These are phyloP conservation scores for Phytophthora quininea DNA, from an alignment of 352 stramenopile genomes.

Conservation along the genomic window DNA sequence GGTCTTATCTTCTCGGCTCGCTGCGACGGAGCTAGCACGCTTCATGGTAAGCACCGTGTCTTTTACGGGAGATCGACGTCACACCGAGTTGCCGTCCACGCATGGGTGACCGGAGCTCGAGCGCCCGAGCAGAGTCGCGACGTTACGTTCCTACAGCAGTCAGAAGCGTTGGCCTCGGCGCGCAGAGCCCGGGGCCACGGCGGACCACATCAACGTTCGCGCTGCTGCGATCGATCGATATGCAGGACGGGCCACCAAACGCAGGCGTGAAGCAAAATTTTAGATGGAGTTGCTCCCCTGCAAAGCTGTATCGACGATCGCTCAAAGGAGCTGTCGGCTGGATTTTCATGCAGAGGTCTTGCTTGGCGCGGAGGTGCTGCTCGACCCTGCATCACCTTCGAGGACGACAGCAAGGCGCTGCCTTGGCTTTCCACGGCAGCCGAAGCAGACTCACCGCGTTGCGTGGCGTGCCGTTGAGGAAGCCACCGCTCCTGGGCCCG, in stretches of 20 bases:
- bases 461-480: constrained; percentile 1
- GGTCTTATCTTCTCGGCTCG: constrained; percentile 20
- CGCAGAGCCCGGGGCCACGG: constrained; percentile 27
- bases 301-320: constrained; percentile 23
- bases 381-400: too few relatives aligned
- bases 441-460: not conserved
- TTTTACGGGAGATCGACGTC: constrained; percentile 18
- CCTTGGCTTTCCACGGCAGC: too few relatives aligned
- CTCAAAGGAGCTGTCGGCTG: constrained; percentile 30
- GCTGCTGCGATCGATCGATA: constrained; percentile 1
- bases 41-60: not conserved
- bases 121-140: constrained; percentile 25
- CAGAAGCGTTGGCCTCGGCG: constrained; percentile 25
- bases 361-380: not conserved
- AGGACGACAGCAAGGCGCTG: too few relatives aligned
- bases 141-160: constrained; percentile 42
- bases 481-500: constrained; percentile 14
- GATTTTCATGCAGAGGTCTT: constrained; percentile 22
- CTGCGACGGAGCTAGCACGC: not conserved
- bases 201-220: constrained; percentile 20
- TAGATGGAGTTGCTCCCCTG: constrained; percentile 9
- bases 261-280: constrained; percentile 29
- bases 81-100: constrained; percentile 7
- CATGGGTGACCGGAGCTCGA: constrained; percentile 17
- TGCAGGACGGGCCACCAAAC: not conserved